Conservation (phyloP, 2,329 filamentous ascomycete species). For the Colletotrichum chrysophilum region DNA sequence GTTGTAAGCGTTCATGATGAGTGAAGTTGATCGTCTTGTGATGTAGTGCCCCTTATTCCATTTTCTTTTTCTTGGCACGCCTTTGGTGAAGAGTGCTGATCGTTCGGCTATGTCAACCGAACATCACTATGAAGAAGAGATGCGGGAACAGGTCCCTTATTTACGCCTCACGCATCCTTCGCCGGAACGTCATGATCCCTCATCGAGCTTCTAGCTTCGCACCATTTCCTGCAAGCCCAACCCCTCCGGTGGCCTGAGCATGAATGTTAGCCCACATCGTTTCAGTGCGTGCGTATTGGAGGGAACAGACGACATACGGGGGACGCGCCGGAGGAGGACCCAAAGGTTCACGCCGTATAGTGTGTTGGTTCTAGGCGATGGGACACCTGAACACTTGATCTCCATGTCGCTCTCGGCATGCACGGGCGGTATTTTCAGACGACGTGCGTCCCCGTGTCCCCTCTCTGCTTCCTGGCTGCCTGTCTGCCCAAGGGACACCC, state of each 20-base stretch:
- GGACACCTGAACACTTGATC: neutral
- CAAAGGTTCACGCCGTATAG: neutral
- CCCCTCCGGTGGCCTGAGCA: conserved; percentile 18
- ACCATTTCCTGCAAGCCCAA: neutral
- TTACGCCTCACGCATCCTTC: neutral
- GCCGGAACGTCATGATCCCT: conserved; percentile 1
- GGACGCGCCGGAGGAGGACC: neutral
- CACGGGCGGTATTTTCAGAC: conserved; percentile 1
- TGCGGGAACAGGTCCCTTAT: conserved; percentile 9
- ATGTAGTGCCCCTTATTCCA: neutral
- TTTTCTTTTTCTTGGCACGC: neutral
- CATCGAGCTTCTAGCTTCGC: neutral
- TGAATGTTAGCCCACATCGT: neutral
- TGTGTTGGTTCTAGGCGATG: neutral
- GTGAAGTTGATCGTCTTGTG: neutral
- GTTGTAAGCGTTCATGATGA: conserved; percentile 20
- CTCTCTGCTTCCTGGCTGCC: neutral
- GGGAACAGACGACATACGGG: neutral
- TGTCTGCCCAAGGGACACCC: neutral
- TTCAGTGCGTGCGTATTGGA: conserved; percentile 19
- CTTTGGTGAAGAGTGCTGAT: neutral
- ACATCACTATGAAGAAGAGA: fast-evolving
- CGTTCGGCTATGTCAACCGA: neutral
- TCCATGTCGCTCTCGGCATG: neutral
- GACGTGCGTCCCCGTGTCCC: neutral